Evolutionary conservation across 768 basidiomycete species (phyloP).

Genomic region (Pulveroboletus sp.): DNA sequence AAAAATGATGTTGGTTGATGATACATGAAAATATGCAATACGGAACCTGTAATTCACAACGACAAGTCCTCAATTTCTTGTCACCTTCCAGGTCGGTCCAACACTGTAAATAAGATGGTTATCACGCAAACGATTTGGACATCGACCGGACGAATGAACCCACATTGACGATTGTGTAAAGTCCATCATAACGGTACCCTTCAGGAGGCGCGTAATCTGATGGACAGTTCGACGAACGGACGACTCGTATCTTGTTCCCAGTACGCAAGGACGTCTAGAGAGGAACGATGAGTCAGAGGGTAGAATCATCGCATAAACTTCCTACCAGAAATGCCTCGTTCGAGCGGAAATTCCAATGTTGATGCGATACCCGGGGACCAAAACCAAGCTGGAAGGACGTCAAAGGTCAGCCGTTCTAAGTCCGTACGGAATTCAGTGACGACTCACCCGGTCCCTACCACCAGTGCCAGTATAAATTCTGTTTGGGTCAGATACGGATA

Average conservation of each 20-base stretch:
- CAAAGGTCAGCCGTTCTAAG: not conserved
- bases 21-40: too few relatives aligned
- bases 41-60: too few relatives aligned
- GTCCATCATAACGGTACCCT: slow-evolving; percentile 31
- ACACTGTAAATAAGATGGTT: slow-evolving; percentile 7
- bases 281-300: not conserved
- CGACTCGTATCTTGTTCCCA: slow-evolving; percentile 21
- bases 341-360: slow-evolving; percentile 11
- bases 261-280: slow-evolving; percentile 21
- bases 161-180: slow-evolving; percentile 25
- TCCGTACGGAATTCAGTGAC: not conserved
- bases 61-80: slow-evolving; percentile 17
- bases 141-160: not conserved
- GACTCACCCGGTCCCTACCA: slow-evolving; percentile 19
- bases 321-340: slow-evolving; percentile 22
- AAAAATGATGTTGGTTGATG: too few relatives aligned
- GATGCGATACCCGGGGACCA: slow-evolving; percentile 20
- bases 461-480: slow-evolving; percentile 31
- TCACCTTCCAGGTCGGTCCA: slow-evolving; percentile 22
- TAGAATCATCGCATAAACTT: not conserved
- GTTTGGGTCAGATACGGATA: not conserved
- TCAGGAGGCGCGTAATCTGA: slow-evolving; percentile 26
- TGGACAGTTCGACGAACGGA: slow-evolving; percentile 17
- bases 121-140: not conserved
- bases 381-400: slow-evolving; percentile 1